Base-by-base conservation (phyloP, 306 rosid genomes). In the Begonia masoniana region DNA sequence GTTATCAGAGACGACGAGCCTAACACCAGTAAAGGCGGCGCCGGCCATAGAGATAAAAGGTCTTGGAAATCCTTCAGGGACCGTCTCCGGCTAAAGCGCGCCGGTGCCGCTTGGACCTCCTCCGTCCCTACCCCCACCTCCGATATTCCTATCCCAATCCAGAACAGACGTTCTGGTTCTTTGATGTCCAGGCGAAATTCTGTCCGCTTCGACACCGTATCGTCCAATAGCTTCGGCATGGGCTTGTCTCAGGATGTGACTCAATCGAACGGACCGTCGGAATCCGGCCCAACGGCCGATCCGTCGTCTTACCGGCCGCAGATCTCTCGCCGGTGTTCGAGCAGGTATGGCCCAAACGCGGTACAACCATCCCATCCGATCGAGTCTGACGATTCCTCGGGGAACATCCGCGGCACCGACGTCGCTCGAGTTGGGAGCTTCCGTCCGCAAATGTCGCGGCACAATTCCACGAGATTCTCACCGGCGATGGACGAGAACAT, bases 61-160 rank as follows among this genome's bases (percentile, higher is more conserved):
- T 60, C 92, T 21, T 85, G 96, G 97, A 85, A 75, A 52, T 61
- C 71, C 41, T 78, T 91, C 71, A 85, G 67, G 51, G 92, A 85
- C 62, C 81, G 76, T 62, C 73, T 91, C 52, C 73, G 80, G 14
- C 74, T 83, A 10, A 85, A 80, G 54, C 81, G 80, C 12, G 66
- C 78, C 50, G 89, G 94, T 10, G 63, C 89, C 15, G 76, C 89
- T 65, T 82, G 94, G 97, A 67, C 74, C 42, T 72, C 89, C 12
- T 52, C 94, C 8, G 67, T 79, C 19, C 76, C 52, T 2, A 67
- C 80, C 53, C 84, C 94, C 0, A 61, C 84, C 49, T 78, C 93
- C 5, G 94, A 82, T 67, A 52, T 84, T 41, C 68, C 73, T 67
- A 52, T 84, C 43, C 68, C 74, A 9, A 10, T 74, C 56, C 78